Conservation (phyloP, 176 grass and related monocot genomes). For the Bothriochloa decipiens region DNA sequence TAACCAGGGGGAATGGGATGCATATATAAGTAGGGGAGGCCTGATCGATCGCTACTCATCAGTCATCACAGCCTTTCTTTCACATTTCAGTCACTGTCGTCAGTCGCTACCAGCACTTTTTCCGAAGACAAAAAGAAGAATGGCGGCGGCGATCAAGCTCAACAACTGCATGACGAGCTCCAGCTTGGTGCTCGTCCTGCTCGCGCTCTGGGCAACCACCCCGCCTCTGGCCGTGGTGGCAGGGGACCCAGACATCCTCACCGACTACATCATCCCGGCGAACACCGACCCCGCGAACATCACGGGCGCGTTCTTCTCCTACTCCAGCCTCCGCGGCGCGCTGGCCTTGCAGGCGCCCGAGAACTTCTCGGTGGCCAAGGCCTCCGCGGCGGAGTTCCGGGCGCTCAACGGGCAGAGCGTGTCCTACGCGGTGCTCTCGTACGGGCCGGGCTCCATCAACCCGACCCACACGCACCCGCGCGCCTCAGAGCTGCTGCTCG, state of each 20-base stretch:
- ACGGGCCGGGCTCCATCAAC: constrained; percentile 43
- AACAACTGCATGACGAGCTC: neutral
- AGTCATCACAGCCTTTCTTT: too few species aligned
- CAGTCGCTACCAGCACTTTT: too few species aligned
- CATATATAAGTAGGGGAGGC: constrained; percentile 1
- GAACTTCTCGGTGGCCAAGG: constrained; percentile 32
- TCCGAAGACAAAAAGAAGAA: neutral
- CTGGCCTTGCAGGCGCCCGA: neutral
- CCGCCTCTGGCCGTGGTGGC: neutral
- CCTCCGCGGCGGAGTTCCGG: constrained; percentile 30
- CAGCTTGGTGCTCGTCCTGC: neutral
- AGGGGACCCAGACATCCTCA: constrained; percentile 53
- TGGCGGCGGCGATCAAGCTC: neutral
- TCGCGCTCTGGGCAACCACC: neutral
- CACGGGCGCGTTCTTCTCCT: constrained; percentile 37
- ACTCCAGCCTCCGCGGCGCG: neutral
- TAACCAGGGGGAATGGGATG: neutral
- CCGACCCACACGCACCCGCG: constrained; percentile 67
- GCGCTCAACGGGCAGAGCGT: constrained; percentile 60
- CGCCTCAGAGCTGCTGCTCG: constrained; percentile 54
- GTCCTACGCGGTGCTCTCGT: constrained; percentile 39
- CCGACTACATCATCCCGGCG: constrained; percentile 21
- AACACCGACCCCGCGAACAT: neutral
- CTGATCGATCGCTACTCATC: neutral
- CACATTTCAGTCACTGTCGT: neutral